Evolutionary conservation across 2,329 filamentous ascomycete species (phyloP), one percentile per base, ranked within the genome.

Genomic region (Aspergillus costaricaensis): DNA sequence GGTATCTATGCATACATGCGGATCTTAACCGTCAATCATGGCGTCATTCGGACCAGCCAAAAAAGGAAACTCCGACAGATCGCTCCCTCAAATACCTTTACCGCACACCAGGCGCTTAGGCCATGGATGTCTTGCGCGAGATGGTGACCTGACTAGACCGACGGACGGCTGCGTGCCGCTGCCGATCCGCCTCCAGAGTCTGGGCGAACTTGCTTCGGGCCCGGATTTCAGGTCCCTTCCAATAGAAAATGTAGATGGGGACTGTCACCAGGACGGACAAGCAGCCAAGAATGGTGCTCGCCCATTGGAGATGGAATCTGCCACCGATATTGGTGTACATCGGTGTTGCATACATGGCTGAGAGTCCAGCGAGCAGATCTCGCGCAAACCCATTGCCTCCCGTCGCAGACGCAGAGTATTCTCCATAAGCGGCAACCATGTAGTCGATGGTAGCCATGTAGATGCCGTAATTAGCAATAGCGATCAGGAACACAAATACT

Each of bases 371-470:
- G 0, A 92, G 78, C 74, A 91, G 87, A 70, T 92, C 89, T 65
- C 90, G 83, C 2, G 88, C 83, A 77, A 89, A 91, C 1, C 89
- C 90, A 64, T 92, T 92, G 19, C 89, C 89, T 43, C 89, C 90
- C 0, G 89, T 91, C 0, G 90, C 90, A 0, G 88, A 91, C 1
- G 89, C 89, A 2, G 88, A 86, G 72, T 91, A 91, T 0, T 86
- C 85, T 0, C 89, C 90, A 68, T 91, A 91, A 0, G 88, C 87
- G 60, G 86, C 88, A 38, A 91, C 85, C 85, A 91, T 91, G 77
- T 92, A 92, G 74, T 92, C 88, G 64, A 91, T 89, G 1, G 88
- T 90, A 1, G 88, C 87, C 86, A 90, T 90, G 77, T 91, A 91
- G 60, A 91, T 90, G 36, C 84, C 79, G 60, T 89, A 90, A 69